Base-by-base conservation (phyloP, 1,284 basidiomycete species). In the Trametes sp. region DNA sequence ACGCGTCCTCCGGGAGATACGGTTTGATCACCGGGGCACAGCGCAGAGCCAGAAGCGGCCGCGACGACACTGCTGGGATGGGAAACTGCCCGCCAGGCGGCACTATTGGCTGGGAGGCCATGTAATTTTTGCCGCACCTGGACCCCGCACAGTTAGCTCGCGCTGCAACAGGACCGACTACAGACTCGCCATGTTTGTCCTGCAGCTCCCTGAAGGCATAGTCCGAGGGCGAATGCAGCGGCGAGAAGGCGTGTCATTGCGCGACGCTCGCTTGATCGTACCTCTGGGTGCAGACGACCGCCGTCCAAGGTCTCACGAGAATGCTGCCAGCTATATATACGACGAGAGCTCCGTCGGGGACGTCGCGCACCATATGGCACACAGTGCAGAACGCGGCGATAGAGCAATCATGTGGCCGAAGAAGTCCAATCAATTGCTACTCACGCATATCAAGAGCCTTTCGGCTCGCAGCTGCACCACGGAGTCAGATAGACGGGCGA, bases 41-140 rank as follows among this genome's bases (percentile, higher is more conserved):
- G 56, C 87, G 84, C 59, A 93, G 80, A 0, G 88, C 85, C 13
- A 92, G 78, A 4, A 90, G 80, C n/a, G 88, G 84, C 1, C 72
- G 74, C 0, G 73, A 63, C 0, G 85, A 87, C 0, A 74, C 72
- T 0, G 74, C 73, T 1, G 88, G 85, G 2, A 81, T 69, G 4
- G 84, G 80, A 68, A 92, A 91, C 64, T 86, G 76, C 41, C 88
- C 88, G 35, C 81, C 85, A 13, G 87, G 87, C 8, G 82, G 80
- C n/a, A 83, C 78, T 7, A 84, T 73, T 0, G 84, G 78, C 48
- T 80, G 75, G 31, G 78, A 80, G 8, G 76, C 58, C 82, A 85
- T 85, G 69, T 84, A 92, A 68, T 89, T 82, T 71, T 90, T 90
- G 38, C 84, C 85, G 68, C 89, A 90, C 88, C 89, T 88, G n/a